Conservation (phyloP, 768 basidiomycete species). For the Psilocybe subaeruginosa region DNA sequence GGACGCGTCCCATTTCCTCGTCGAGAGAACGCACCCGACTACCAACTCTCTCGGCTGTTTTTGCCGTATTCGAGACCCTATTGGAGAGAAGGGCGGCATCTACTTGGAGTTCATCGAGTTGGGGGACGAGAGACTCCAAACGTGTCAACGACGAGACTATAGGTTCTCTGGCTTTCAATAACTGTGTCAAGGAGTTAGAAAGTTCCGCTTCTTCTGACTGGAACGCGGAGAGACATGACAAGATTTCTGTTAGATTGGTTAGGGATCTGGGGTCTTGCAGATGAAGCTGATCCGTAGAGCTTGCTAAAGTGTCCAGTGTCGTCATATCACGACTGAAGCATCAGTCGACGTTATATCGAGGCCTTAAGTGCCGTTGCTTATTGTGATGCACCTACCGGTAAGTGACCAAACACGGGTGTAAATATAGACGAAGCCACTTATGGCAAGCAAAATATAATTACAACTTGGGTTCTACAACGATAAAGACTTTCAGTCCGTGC, state of each 20-base stretch:
- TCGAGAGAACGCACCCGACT: conserved; percentile 88
- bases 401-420: too few species aligned
- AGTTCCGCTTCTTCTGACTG: conserved; percentile 81
- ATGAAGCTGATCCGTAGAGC: conserved; percentile 4
- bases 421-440: neutral
- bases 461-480: neutral
- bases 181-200: conserved; percentile 68
- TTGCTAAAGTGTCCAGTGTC: neutral
- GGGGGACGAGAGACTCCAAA: conserved; percentile 61
- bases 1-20: conserved; percentile 90
- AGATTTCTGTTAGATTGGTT: conserved; percentile 67
- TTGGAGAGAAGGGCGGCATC: conserved; percentile 58
- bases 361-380: too few species aligned
- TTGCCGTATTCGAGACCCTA: conserved; percentile 72
- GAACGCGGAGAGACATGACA: conserved; percentile 73
- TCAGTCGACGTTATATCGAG: neutral
- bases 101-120: conserved; percentile 60
- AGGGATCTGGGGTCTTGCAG: conserved; percentile 47
- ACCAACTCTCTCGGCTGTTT: conserved; percentile 88
- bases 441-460: neutral
- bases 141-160: conserved; percentile 64
- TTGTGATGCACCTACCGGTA: too few species aligned
- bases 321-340: neutral
- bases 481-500: too few species aligned
- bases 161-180: conserved; percentile 71